A percentile compares a stretch with the other conserved stretches of the same genome.
phyloP scores from a whole-genome alignment of 2,329 filamentous ascomycete genomes.

The Epichloe hybrida region DNA sequence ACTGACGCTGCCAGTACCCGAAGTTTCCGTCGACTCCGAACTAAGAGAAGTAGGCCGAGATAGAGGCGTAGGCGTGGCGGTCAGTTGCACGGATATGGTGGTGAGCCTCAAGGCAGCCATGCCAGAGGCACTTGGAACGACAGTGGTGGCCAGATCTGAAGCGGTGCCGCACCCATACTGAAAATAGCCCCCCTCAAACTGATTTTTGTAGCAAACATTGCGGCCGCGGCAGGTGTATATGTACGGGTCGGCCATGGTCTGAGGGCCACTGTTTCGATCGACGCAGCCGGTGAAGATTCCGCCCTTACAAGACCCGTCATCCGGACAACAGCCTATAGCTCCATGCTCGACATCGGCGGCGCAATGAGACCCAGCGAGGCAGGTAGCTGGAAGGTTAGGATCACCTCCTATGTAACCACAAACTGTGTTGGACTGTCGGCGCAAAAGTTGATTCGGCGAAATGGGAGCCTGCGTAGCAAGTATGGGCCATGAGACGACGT shows the following conservation, averaged over 20 bases:
- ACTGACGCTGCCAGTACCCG: constrained; percentile 1
- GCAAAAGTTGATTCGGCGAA: constrained; percentile 21
- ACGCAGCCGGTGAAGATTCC: constrained; percentile 46
- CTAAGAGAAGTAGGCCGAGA: constrained; percentile 29
- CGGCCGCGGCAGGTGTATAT: constrained; percentile 40
- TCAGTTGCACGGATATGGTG: constrained; percentile 28
- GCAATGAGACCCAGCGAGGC: constrained; percentile 43
- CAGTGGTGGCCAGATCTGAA: constrained; percentile 33
- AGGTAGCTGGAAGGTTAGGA: constrained; percentile 39
- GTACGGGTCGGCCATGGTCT: constrained; percentile 40
- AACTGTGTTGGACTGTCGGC: constrained; percentile 37
- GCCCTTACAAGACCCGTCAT: constrained; percentile 34
- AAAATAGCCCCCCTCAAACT: constrained; percentile 39
- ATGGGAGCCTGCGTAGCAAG: constrained; percentile 22
- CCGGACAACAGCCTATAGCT: constrained; percentile 43
- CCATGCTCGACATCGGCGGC: constrained; percentile 35
- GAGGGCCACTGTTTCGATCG: constrained; percentile 34
- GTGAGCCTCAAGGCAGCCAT: constrained; percentile 20
- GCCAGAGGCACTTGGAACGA: constrained; percentile 33
- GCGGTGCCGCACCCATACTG: constrained; percentile 43
- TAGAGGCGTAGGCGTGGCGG: constrained; percentile 24
- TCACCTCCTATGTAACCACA: constrained; percentile 45
- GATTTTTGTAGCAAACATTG: constrained; percentile 41
- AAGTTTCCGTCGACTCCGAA: constrained; percentile 8
- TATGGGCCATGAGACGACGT: constrained; percentile 26